Percentiles rank a stretch among this genome's conserved stretches.
Conservation (phyloP, 2,329 filamentous ascomycete genomes). For the Penicillium sp. region DNA sequence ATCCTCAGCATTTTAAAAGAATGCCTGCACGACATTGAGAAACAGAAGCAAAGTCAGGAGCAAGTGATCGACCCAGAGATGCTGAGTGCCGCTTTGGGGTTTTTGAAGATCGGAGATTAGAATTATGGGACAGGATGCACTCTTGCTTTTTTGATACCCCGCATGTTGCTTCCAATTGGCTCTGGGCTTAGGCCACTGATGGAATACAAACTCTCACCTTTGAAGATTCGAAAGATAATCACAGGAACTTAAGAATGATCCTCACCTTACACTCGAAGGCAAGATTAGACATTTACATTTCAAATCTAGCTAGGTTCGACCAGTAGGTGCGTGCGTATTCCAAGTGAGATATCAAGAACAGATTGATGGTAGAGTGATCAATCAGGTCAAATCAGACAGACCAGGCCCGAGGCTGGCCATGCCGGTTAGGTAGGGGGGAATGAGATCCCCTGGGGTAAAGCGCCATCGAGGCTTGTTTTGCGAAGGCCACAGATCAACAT, state of each 20-base stretch:
- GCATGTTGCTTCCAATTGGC: not conserved
- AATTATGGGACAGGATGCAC: not conserved
- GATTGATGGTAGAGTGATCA: not conserved
- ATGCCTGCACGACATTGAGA: constrained; percentile 34
- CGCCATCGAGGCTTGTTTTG: not conserved
- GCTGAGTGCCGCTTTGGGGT: constrained; percentile 36
- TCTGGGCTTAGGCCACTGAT: not conserved
- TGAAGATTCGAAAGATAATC: not conserved
- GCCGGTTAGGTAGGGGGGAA: not conserved
- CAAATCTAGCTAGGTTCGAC: not conserved
- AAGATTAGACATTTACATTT: constrained; percentile 12
- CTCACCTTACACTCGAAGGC: not conserved
- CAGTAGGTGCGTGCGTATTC: not conserved
- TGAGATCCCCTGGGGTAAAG: not conserved
- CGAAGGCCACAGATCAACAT: not conserved
- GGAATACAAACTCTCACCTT: not conserved
- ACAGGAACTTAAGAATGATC: not conserved
- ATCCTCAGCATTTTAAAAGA: constrained; percentile 40
- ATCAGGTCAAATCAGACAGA: not conserved
- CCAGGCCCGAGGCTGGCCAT: not conserved
- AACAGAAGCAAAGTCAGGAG: constrained; percentile 5
- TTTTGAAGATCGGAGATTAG: constrained; percentile 32
- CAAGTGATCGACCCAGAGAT: constrained; percentile 31
- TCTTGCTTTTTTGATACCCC: constrained; percentile 12
- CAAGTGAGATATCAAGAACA: not conserved